Conservation (phyloP, 345 rosid species). For the Xanthoceras sorbifolium region DNA sequence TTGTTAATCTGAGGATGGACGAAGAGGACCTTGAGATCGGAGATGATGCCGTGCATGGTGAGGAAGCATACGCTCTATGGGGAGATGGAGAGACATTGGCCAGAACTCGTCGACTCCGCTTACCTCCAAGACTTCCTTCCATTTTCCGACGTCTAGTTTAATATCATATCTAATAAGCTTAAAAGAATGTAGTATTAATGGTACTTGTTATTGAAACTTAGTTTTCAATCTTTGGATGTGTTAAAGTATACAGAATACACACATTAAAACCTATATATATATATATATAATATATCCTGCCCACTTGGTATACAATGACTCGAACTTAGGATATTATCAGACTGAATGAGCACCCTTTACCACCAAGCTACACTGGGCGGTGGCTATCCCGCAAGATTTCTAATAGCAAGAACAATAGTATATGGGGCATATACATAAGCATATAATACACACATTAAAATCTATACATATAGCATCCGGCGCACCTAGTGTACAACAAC, state of each 20-base stretch:
- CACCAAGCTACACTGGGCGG: too few species aligned
- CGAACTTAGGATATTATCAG: too few species aligned
- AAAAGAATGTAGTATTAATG: not conserved
- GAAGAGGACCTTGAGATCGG: conserved; percentile 64
- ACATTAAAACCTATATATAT: not conserved
- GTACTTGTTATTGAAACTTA: not conserved
- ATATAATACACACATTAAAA: too few species aligned
- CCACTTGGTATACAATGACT: too few species aligned
- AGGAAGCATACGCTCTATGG: conserved; percentile 61
- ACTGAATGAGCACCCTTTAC: too few species aligned
- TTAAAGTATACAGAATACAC: not conserved
- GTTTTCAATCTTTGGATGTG: not conserved
- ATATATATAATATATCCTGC: too few species aligned
- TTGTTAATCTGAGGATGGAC: conserved; percentile 52
- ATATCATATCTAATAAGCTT: conserved; percentile 1
- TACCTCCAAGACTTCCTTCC: conserved; percentile 27
- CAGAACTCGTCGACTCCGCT: conserved; percentile 14
- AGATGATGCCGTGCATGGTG: conserved; percentile 66
- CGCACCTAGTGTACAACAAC: too few species aligned
- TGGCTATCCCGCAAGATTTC: too few species aligned
- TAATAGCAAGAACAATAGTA: too few species aligned
- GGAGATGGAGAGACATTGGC: conserved; percentile 49
- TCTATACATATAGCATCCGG: too few species aligned
- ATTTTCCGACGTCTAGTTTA: conserved; percentile 23
- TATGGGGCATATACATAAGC: too few species aligned